Evolutionary conservation across 2,329 filamentous ascomycete species (phyloP).

Genomic region (Cladophialophora psammophila): DNA sequence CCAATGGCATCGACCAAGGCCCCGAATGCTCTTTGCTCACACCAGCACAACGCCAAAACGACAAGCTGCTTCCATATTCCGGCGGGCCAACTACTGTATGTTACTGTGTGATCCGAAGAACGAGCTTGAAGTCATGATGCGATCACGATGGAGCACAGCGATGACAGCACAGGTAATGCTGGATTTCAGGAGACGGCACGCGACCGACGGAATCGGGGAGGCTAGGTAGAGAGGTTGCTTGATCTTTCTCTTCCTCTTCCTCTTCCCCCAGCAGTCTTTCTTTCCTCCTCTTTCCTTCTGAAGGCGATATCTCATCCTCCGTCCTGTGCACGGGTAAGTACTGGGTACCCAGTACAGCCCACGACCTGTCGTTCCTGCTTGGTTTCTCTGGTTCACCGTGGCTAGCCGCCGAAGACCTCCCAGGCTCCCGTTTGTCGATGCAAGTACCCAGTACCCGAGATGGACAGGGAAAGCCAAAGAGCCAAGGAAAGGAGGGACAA

Average conservation of each 20-base stretch:
- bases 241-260: background rate
- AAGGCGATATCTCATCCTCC: background rate
- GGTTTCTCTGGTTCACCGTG: slow-evolving; percentile 1
- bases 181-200: slow-evolving; percentile 11
- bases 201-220: slow-evolving; percentile 2
- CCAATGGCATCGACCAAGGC: background rate
- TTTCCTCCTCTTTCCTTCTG: background rate
- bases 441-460: slow-evolving; percentile 9
- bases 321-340: background rate
- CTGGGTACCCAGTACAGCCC: no score
- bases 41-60: background rate
- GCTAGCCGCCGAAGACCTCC: background rate
- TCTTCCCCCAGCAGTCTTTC: background rate
- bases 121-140: background rate
- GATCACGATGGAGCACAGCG: background rate
- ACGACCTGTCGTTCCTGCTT: background rate
- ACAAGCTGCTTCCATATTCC: background rate
- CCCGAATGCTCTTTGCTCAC: background rate
- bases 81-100: slow-evolving; percentile 17
- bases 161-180: background rate
- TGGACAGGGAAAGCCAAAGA: background rate
- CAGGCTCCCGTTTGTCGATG: slow-evolving; percentile 5
- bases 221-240: background rate
- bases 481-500: background rate
- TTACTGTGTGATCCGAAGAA: slow-evolving; percentile 6